phyloP scores from a whole-genome alignment of 371 early-diverging fungal genomes.

The Mortierella sp. region DNA sequence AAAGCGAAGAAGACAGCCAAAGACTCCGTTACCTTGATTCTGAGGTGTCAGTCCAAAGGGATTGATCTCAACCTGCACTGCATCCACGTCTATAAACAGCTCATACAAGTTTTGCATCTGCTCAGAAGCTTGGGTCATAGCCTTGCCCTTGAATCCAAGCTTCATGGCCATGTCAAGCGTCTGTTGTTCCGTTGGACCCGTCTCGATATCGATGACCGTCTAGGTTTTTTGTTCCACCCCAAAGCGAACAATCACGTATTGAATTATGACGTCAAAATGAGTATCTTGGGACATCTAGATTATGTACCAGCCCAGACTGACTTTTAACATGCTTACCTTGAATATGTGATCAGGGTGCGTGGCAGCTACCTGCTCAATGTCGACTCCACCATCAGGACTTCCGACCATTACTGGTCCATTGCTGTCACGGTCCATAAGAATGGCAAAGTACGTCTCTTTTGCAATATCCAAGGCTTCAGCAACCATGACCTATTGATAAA shows the following conservation, averaged over 20 bases:
- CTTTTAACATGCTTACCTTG: conserved; percentile 52
- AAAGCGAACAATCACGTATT: too few relatives aligned
- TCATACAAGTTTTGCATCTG: conserved; percentile 72
- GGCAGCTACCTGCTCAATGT: conserved; percentile 74
- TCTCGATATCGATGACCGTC: conserved; percentile 35
- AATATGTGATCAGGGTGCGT: conserved; percentile 70
- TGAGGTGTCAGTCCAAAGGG: conserved; percentile 70
- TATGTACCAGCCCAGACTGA: neutral
- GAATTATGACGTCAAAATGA: neutral
- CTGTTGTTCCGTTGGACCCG: conserved; percentile 48
- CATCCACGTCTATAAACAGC: conserved; percentile 73
- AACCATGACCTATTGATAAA: conserved; percentile 65
- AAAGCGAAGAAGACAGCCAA: neutral
- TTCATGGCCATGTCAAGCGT: conserved; percentile 58
- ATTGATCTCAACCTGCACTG: conserved; percentile 77
- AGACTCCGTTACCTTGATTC: conserved; percentile 53
- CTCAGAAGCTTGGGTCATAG: conserved; percentile 66
- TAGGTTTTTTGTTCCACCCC: too few relatives aligned
- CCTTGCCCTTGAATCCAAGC: conserved; percentile 67
- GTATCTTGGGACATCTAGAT: neutral
- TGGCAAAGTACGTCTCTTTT: conserved; percentile 77
- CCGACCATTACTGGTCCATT: conserved; percentile 74
- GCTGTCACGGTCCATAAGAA: conserved; percentile 73
- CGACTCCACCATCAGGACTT: conserved; percentile 75
- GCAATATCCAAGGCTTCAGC: conserved; percentile 70